phyloP scores from a whole-genome alignment of 129 eudicot species.

The Chrysanthemum makinoi region DNA sequence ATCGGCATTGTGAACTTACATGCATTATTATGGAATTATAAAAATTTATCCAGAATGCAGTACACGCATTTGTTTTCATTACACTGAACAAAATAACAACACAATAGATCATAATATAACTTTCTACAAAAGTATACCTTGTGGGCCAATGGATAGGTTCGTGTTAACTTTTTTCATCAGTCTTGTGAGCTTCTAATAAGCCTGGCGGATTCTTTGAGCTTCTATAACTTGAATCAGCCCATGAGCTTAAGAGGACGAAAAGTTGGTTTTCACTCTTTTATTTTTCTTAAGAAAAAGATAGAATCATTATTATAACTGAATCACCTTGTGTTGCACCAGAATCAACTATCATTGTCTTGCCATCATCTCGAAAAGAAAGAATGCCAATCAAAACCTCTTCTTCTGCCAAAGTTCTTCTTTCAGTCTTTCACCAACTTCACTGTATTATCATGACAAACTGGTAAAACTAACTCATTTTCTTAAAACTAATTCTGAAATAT shows the following conservation, averaged over 20 bases:
- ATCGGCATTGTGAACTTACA: conserved; percentile 37
- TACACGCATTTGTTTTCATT: conserved; percentile 64
- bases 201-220: conserved; percentile 49
- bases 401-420: conserved; percentile 91
- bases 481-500: no score
- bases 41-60: conserved; percentile 87
- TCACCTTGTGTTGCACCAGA: background rate
- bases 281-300: background rate
- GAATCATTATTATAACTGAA: background rate
- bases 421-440: conserved; percentile 92
- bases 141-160: conserved; percentile 76
- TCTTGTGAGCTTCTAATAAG: conserved; percentile 47
- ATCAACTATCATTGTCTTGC: conserved; percentile 28
- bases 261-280: conserved; percentile 2
- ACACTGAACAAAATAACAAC: conserved; percentile 4
- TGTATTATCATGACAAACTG: conserved; percentile 21
- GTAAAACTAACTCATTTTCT: no score
- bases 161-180: conserved; percentile 62
- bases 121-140: conserved; percentile 40
- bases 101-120: background rate
- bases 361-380: conserved; percentile 80
- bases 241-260: conserved; percentile 27
- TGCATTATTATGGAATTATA: conserved; percentile 92
- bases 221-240: conserved; percentile 36
- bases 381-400: conserved; percentile 81